These are phyloP conservation scores for Penicillium cosmopolitanum DNA, from an alignment of 495 filamentous ascomycete species.

Conservation along the genomic window DNA sequence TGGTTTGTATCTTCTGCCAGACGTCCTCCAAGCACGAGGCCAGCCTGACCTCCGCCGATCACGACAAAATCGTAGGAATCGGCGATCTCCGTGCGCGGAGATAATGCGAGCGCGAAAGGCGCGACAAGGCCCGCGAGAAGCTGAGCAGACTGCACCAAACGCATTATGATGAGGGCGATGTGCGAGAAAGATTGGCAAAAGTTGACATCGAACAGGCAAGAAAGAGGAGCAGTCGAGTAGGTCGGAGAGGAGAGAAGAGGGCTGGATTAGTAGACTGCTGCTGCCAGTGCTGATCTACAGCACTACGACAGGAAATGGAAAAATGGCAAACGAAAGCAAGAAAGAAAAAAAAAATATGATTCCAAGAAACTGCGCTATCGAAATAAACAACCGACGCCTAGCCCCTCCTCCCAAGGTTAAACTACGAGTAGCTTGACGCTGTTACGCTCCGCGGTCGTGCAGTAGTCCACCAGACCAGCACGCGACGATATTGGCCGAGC, in stretches of 20 bases:
- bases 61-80: conserved; percentile 52
- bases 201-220: too few species aligned
- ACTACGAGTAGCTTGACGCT: neutral
- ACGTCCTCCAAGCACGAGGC: conserved; percentile 35
- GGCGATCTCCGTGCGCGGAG: conserved; percentile 33
- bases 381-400: neutral
- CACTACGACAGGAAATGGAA: neutral
- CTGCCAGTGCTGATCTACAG: neutral
- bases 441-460: neutral
- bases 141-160: conserved; percentile 15
- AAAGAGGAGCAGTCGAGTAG: too few species aligned
- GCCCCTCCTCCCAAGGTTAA: neutral
- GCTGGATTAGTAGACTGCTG: neutral
- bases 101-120: conserved; percentile 22
- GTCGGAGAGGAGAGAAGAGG: neutral
- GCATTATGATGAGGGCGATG: neutral
- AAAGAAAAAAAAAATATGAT: neutral
- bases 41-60: conserved; percentile 46
- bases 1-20: conserved; percentile 33
- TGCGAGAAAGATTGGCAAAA: neutral
- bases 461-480: neutral
- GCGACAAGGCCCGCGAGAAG: conserved; percentile 4
- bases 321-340: neutral
- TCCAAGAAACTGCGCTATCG: conserved; percentile 1
- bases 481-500: neutral